Evolutionary conservation across 2,329 filamentous ascomycete genomes (phyloP).

Genomic region (Gliomastix tumulicola): DNA sequence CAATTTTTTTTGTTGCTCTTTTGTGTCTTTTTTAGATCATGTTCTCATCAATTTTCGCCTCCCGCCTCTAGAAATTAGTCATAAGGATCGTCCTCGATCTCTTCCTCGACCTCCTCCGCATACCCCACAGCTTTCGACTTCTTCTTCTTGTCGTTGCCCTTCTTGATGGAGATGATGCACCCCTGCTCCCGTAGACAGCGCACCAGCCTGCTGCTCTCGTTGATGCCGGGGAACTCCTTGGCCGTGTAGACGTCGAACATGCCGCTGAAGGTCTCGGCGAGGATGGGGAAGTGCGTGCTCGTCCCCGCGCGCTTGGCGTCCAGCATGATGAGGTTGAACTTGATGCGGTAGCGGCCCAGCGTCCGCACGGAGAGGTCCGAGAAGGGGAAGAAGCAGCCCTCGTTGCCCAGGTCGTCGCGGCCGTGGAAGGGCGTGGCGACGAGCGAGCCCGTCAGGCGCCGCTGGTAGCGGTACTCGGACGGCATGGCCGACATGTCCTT

Average conservation of each 20-base stretch:
- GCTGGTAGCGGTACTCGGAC: constrained; percentile 63
- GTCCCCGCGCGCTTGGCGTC: constrained; percentile 50
- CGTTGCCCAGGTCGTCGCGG: constrained; percentile 62
- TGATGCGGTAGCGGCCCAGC: constrained; percentile 67
- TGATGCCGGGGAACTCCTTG: constrained; percentile 83
- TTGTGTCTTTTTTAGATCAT: too few species aligned
- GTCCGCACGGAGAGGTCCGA: constrained; percentile 75
- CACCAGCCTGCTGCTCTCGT: constrained; percentile 66
- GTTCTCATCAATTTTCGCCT: neutral
- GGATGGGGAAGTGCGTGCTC: constrained; percentile 37
- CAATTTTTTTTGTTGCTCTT: too few species aligned
- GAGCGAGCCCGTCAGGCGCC: constrained; percentile 72
- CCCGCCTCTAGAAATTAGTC: too few species aligned
- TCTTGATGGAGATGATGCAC: constrained; percentile 80
- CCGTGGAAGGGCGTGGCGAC: constrained; percentile 73
- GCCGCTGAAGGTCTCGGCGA: constrained; percentile 53
- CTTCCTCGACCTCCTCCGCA: constrained; percentile 29
- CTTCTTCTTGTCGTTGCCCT: constrained; percentile 63
- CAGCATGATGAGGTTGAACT: constrained; percentile 67
- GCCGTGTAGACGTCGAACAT: constrained; percentile 76
- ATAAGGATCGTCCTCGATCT: constrained; percentile 29
- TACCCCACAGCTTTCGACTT: constrained; percentile 7
- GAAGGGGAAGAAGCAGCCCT: constrained; percentile 83
- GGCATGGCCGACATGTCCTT: constrained; percentile 66
- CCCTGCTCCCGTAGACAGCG: constrained; percentile 72